Percentiles rank a stretch among this genome's conserved stretches.
Evolutionary conservation across 2,329 filamentous ascomycete genomes (phyloP).

Genomic region (Periconia sp.): DNA sequence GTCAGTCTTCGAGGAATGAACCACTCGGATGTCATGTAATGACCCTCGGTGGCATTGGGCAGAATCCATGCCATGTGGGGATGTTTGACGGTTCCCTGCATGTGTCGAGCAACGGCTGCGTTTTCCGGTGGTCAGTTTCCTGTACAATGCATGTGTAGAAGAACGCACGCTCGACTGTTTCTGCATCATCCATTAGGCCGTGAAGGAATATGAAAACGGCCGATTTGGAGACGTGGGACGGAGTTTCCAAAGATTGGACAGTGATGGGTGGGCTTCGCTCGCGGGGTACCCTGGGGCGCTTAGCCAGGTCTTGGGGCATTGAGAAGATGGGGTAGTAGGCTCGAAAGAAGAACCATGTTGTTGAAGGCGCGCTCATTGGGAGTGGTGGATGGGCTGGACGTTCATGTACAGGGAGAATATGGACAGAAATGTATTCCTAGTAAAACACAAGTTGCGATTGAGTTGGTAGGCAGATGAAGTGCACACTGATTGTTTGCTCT

Average conservation of each 20-base stretch:
- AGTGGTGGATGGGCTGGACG: neutral
- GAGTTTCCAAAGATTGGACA: slow-evolving; percentile 38
- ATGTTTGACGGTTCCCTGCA: slow-evolving; percentile 52
- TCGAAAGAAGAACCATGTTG: neutral
- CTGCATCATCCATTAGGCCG: slow-evolving; percentile 51
- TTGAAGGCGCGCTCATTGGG: neutral
- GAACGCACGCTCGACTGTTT: slow-evolving; percentile 44
- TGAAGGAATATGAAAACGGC: slow-evolving; percentile 52
- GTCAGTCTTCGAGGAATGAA: slow-evolving; percentile 46
- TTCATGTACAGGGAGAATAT: too few species aligned
- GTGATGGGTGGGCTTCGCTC: slow-evolving; percentile 37
- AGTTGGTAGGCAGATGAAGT: too few species aligned
- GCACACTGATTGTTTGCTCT: too few species aligned
- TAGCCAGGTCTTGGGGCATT: neutral
- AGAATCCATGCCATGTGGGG: slow-evolving; percentile 54
- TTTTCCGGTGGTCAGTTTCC: neutral
- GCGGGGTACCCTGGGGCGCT: neutral
- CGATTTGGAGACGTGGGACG: slow-evolving; percentile 38
- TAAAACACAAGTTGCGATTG: too few species aligned
- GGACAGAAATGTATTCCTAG: too few species aligned
- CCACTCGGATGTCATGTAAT: slow-evolving; percentile 52
- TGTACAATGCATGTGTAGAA: too few species aligned
- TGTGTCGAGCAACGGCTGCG: slow-evolving; percentile 49
- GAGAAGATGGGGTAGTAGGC: neutral
- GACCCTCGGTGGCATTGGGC: slow-evolving; percentile 52